Percentiles rank a stretch among this genome's conserved stretches.
phyloP scores from a whole-genome alignment of 179 eudicot species.

The Beta corolliflora region DNA sequence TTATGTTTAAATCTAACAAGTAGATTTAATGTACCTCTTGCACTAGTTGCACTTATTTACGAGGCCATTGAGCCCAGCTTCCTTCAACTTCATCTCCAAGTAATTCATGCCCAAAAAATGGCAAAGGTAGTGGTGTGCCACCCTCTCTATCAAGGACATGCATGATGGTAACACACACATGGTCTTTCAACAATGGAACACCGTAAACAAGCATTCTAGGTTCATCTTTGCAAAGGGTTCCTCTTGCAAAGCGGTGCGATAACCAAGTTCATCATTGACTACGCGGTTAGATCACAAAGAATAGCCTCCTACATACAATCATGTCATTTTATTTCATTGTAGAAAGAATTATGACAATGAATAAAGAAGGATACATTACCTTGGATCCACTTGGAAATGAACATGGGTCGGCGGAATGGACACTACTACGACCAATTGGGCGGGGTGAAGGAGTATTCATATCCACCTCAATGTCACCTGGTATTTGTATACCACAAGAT shows the following conservation, averaged over 20 bases:
- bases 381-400: background rate
- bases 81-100: no score
- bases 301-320: background rate
- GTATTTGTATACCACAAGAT: background rate
- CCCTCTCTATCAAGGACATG: no score
- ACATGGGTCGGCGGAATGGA: background rate
- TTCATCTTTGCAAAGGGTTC: no score
- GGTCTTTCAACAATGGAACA: no score
- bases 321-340: no score
- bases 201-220: no score
- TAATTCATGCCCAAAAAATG: no score
- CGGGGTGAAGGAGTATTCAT: background rate
- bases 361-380: background rate
- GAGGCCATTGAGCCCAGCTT: background rate
- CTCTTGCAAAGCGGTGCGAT: background rate
- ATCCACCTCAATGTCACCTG: background rate
- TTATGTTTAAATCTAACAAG: no score
- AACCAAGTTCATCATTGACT: background rate
- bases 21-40: no score
- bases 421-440: background rate
- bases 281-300: background rate
- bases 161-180: no score
- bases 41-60: background rate
- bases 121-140: no score
- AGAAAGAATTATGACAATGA: no score